Evolutionary conservation across 305 asterid species (phyloP), one percentile per base, ranked within the genome.

Genomic region (Rubia peregrina): DNA sequence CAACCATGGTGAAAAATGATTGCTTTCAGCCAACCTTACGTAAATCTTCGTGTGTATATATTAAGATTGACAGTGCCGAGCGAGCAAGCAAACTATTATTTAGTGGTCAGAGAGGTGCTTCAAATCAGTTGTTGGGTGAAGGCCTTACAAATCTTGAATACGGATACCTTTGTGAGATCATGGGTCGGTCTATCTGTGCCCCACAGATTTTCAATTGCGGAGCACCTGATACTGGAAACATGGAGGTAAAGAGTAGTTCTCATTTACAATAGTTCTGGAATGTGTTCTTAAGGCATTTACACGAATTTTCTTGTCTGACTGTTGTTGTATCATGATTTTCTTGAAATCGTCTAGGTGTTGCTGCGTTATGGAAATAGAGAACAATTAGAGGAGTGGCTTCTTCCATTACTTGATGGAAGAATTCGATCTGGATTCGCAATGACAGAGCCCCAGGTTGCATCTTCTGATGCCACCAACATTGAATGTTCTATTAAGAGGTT

Each of bases 381-480:
- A 77, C 98, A 93, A 83, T 77, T 93, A 66, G 85, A 73, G 38
- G 78, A 83, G 67, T 93, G 97, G 97, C 95, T 91, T 38, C 83
- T 91, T 72, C 97, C 98, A 13, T 85, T 93, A 85, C 97, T 93
- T 24, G 90, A 89, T 77, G 98, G 97, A 74, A 87, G 68, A 17
- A 89, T 88, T 44, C 87, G 98, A 30, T 93, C 98, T 62, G 98
- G 97, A 74, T 93, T 93, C 63, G 98, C 98, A 44, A 93, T 93
- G 98, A 93, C 98, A 14, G 98, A 93, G 75, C 97, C 97, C 24
- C 96, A 90, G 84, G 96, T 93, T 74, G 98, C 97, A 56, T 93
- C 98, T 49, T 93, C 98, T 49, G 98, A 91, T 82, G 97, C 98
- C 41, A 93, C 97, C 66, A 93, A 93, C 77, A 93, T 93, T 41